phyloP scores from a whole-genome alignment of 2,329 filamentous ascomycete species.

The Podosphaera fusca region DNA sequence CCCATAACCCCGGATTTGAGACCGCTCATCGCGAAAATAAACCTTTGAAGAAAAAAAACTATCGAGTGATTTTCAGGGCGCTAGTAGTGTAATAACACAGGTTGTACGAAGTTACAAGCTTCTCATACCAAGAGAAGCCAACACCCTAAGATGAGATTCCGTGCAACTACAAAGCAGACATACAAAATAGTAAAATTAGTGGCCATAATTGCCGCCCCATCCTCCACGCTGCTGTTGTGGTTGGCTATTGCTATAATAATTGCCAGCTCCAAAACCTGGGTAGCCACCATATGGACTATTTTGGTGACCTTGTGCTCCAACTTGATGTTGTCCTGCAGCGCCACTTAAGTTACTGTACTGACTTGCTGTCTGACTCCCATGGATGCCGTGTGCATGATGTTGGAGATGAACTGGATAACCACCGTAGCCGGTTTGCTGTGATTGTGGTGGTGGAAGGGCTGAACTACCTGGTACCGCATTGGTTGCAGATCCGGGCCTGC shows the following conservation, averaged over 20 bases:
- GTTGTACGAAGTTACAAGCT: conserved; percentile 11
- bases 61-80: conserved; percentile 3
- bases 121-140: conserved; percentile 7
- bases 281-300: conserved; percentile 21
- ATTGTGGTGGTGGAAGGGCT: conserved; percentile 15
- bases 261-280: conserved; percentile 21
- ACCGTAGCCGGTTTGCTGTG: conserved; percentile 16
- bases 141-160: conserved; percentile 11
- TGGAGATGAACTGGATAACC: conserved; percentile 17
- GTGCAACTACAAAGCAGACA: conserved; percentile 9
- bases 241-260: conserved; percentile 18
- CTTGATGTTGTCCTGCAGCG: conserved; percentile 25
- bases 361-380: conserved; percentile 16
- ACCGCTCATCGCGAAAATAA: not conserved
- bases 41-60: conserved; percentile 3
- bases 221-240: conserved; percentile 19
- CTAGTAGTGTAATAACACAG: conserved; percentile 14
- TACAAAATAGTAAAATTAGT: conserved; percentile 10
- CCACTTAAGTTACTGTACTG: conserved; percentile 22
- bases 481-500: conserved; percentile 17
- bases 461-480: conserved; percentile 15
- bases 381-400: conserved; percentile 16
- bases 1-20: not conserved
- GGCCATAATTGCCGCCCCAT: conserved; percentile 24
- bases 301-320: conserved; percentile 20